These are phyloP conservation scores for Boletus bicolor DNA, from an alignment of 768 basidiomycete species.

Conservation along the genomic window DNA sequence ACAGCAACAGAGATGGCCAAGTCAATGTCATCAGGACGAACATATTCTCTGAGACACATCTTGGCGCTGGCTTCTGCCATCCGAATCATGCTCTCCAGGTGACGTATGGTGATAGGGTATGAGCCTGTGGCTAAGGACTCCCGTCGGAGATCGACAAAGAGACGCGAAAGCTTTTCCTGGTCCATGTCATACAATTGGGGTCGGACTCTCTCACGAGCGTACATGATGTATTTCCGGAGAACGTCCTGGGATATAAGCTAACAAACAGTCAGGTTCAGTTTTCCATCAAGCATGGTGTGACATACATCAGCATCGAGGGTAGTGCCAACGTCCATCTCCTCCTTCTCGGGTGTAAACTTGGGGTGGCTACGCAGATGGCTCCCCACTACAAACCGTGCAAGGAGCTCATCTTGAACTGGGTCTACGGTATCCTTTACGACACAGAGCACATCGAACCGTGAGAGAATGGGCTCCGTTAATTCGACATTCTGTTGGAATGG, in stretches of 20 bases:
- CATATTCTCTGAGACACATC: conserved; percentile 96
- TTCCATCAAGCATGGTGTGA: conserved; percentile 8
- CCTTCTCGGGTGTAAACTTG: conserved; percentile 78
- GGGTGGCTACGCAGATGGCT: conserved; percentile 95
- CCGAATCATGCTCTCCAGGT: conserved; percentile 98
- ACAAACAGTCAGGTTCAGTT: conserved; percentile 8
- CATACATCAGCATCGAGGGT: conserved; percentile 86
- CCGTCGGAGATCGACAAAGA: conserved; percentile 92
- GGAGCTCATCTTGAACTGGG: conserved; percentile 92
- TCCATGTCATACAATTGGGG: conserved; percentile 95
- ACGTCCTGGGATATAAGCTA: conserved; percentile 97
- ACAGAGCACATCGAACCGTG: conserved; percentile 96
- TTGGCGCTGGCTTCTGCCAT: conserved; percentile 99
- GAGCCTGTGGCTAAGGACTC: conserved; percentile 98
- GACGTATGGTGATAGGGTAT: conserved; percentile 96
- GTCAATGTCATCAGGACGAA: conserved; percentile 94
- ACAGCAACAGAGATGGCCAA: conserved; percentile 95
- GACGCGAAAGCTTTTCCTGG: conserved; percentile 89
- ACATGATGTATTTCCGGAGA: conserved; percentile 98
- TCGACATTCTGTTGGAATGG: conserved; percentile 99
- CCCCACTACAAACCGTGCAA: conserved; percentile 97
- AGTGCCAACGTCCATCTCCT: conserved; percentile 94
- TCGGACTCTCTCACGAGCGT: conserved; percentile 87
- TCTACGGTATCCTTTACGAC: conserved; percentile 98
- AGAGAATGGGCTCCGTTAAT: conserved; percentile 95